phyloP scores from a whole-genome alignment of 73 alveolate genomes.

The Effrenium voratum region DNA sequence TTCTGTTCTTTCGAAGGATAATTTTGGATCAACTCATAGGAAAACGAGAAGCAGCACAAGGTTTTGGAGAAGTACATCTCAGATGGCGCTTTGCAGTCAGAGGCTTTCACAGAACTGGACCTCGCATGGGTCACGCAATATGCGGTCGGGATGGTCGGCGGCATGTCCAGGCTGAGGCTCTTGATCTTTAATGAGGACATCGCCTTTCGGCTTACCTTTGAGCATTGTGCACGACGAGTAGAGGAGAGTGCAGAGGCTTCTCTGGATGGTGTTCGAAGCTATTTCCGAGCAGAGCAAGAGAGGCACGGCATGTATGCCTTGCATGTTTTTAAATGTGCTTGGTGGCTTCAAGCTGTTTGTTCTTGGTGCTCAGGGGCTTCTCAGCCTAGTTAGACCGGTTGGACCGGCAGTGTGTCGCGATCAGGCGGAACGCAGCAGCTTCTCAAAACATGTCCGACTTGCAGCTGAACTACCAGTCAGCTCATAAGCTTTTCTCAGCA shows the following conservation, averaged over 20 bases:
- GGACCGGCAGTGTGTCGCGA: background rate
- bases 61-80: conserved; percentile 36
- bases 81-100: conserved; percentile 29
- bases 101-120: conserved; percentile 15
- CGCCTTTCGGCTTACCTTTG: conserved; percentile 36
- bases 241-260: conserved; percentile 40
- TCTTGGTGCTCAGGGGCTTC: background rate
- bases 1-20: too few species aligned
- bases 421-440: conserved; percentile 56
- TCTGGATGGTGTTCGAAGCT: conserved; percentile 33
- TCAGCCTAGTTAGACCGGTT: background rate
- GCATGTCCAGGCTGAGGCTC: conserved; percentile 23
- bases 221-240: conserved; percentile 52
- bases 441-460: conserved; percentile 20
- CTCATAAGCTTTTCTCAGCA: conserved; percentile 9
- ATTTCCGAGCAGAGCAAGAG: conserved; percentile 54
- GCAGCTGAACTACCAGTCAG: conserved; percentile 37
- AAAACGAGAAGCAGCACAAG: conserved; percentile 51
- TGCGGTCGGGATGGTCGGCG: conserved; percentile 35
- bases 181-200: conserved; percentile 49
- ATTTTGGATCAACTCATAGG: background rate
- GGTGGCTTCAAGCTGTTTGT: background rate
- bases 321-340: background rate
- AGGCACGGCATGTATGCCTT: background rate
- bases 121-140: conserved; percentile 53